These are phyloP conservation scores for Thielaviopsis euricoi DNA, from an alignment of 2,329 filamentous ascomycete species.

Conservation along the genomic window DNA sequence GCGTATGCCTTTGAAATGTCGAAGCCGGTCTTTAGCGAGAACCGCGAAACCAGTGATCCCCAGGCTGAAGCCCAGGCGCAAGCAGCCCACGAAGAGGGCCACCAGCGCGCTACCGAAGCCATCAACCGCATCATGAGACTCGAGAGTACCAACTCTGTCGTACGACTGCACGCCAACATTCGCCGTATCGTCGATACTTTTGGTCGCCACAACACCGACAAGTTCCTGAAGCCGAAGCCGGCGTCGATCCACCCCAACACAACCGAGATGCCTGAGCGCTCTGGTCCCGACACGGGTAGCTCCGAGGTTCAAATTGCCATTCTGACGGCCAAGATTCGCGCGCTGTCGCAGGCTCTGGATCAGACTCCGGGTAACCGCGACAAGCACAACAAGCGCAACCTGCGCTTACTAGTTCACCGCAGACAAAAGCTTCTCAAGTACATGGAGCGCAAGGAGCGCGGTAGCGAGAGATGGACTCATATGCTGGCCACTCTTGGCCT, in stretches of 20 bases:
- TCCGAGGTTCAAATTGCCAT: constrained; percentile 97
- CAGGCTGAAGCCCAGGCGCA: constrained; percentile 18
- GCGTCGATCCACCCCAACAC: constrained; percentile 26
- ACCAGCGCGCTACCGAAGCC: constrained; percentile 56
- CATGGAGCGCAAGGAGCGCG: constrained; percentile 74
- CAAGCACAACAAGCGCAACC: constrained; percentile 84
- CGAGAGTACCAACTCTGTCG: constrained; percentile 59
- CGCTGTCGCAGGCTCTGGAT: constrained; percentile 56
- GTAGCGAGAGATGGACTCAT: constrained; percentile 78
- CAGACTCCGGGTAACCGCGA: constrained; percentile 58
- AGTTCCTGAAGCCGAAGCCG: constrained; percentile 44
- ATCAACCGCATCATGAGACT: constrained; percentile 65
- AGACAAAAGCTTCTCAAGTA: constrained; percentile 81
- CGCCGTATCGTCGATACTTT: constrained; percentile 73
- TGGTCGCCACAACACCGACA: constrained; percentile 79
- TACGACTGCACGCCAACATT: constrained; percentile 68
- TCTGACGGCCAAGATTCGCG: constrained; percentile 81
- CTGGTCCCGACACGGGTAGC: constrained; percentile 85
- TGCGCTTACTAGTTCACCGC: constrained; percentile 71
- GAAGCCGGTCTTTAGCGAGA: constrained; percentile 30
- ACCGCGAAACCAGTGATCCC: constrained; percentile 19
- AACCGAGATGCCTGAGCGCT: constrained; percentile 34
- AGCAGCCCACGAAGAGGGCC: constrained; percentile 32
- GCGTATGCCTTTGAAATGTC: constrained; percentile 52
- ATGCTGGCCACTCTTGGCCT: constrained; percentile 72